Base-by-base conservation (phyloP, 495 filamentous ascomycete species). In the Talaromyces thailandensis region DNA sequence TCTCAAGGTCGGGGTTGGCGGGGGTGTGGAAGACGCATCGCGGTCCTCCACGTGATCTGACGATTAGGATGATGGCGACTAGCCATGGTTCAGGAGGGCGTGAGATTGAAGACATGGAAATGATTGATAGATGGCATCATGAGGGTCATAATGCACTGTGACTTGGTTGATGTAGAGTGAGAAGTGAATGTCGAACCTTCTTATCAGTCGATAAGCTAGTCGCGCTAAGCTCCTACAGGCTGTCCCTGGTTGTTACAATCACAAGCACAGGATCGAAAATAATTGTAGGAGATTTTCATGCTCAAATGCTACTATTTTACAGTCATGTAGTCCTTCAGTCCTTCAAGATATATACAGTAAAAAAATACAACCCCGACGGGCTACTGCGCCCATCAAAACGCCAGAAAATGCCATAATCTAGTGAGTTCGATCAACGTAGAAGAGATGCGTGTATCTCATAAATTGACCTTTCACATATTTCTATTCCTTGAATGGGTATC, bases 1-100 rank as follows among this genome's bases (percentile, higher is more conserved):
- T 75, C 62, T 79, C 77, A 68, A 70, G 75, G 60, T 78, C 79
- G 8, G 82, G 86, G 62, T 77, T 81, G 24, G 85, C 84, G 14
- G 93, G 93, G 70, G 96, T 96, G 77, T 97, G 92, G 78, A 96
- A 97, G 68, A 95, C 87, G 69, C 96, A 89, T 53, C 84, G 82
- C 26, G 92, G 90, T 6, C 92, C 92, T 64, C 89, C 88, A 58
- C 87, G 85, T 6, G 91, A 89, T 62, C 90, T 84, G 58, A 90
- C 87, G 65, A 96, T 87, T 37, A 96, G 84, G 45, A 96, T 81
- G 53, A 90, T 81, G 5, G 90, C 90, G 63, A 96, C 83, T 43
- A 92, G 88, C 65, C 88, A 84, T 40, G 81, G 78, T 67, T 83
- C 81, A 64, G 81, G 79, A 45, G 80, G 80, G 12, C 79, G 76